A percentile compares a stretch with the other conserved stretches of the same genome.
phyloP scores from a whole-genome alignment of 768 basidiomycete species.

The Tulasnella calospora region DNA sequence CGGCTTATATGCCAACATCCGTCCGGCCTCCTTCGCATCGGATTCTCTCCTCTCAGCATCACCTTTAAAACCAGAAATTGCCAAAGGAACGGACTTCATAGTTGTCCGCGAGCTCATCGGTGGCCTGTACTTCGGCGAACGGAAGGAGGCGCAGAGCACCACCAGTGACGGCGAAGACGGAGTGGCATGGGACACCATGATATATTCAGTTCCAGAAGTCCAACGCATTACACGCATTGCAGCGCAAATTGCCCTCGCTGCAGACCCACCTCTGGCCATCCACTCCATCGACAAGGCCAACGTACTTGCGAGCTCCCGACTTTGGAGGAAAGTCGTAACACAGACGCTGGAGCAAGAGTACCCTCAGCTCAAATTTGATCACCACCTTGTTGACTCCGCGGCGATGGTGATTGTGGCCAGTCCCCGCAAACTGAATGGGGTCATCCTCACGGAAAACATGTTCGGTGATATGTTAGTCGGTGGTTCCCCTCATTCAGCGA shows the following conservation, averaged over 20 bases:
- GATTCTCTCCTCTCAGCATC: slow-evolving; percentile 82
- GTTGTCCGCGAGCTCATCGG: slow-evolving; percentile 95
- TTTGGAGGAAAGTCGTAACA: slow-evolving; percentile 91
- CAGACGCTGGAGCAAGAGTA: slow-evolving; percentile 81
- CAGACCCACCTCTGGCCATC: slow-evolving; percentile 79
- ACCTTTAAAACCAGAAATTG: slow-evolving; percentile 82
- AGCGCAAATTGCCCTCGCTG: slow-evolving; percentile 79
- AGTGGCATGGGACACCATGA: slow-evolving; percentile 83
- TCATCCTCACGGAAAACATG: slow-evolving; percentile 91
- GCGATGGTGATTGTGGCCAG: slow-evolving; percentile 91
- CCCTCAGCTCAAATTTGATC: slow-evolving; percentile 80
- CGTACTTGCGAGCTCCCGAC: slow-evolving; percentile 86
- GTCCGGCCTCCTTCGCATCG: slow-evolving; percentile 91
- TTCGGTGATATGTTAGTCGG: slow-evolving; percentile 90
- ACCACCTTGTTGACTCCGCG: slow-evolving; percentile 91
- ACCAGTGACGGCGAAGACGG: slow-evolving; percentile 44
- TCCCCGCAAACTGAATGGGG: slow-evolving; percentile 89
- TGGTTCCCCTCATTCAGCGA: background rate
- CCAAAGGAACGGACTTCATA: slow-evolving; percentile 81
- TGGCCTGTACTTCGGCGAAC: slow-evolving; percentile 90
- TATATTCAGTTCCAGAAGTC: slow-evolving; percentile 87
- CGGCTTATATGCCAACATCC: slow-evolving; percentile 96
- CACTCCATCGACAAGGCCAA: slow-evolving; percentile 99
- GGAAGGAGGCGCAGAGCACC: slow-evolving; percentile 61
- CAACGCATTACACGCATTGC: slow-evolving; percentile 94